phyloP scores from a whole-genome alignment of 129 eudicot genomes.

The Apium graveolens region DNA sequence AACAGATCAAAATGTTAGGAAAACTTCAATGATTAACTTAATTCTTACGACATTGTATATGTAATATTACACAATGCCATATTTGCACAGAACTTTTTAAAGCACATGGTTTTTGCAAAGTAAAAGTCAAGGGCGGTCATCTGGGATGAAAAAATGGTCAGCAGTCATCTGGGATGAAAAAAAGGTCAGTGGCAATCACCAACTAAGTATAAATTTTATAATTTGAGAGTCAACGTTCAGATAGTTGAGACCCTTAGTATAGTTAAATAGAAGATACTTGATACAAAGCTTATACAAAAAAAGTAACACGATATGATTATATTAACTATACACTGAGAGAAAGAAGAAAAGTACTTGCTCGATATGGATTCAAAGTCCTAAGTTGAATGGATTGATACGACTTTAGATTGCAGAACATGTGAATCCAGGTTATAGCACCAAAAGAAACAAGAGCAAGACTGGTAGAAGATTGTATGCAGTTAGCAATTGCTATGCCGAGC shows the following conservation, averaged over 20 bases:
- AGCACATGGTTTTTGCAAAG: not conserved
- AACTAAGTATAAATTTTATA: not conserved
- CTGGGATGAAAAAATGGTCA: not conserved
- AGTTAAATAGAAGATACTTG: not conserved
- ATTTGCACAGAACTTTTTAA: not conserved
- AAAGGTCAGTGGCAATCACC: not conserved
- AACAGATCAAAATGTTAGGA: not conserved
- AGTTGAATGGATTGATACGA: constrained; percentile 96
- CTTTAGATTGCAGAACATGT: constrained; percentile 98
- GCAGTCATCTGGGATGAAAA: not conserved
- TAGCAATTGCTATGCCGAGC: constrained; percentile 91
- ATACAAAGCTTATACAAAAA: not conserved
- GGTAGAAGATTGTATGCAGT: constrained; percentile 70
- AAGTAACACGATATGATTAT: not conserved
- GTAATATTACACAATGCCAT: not conserved
- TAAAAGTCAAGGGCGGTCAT: not conserved
- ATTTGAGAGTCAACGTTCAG: not conserved
- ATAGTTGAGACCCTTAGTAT: not conserved
- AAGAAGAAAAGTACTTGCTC: constrained; percentile 75
- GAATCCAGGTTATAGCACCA: constrained; percentile 78
- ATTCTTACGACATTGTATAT: no score
- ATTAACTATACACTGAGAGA: not conserved
- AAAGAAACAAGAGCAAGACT: constrained; percentile 82
- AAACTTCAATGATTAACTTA: not conserved
- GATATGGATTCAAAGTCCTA: constrained; percentile 96